These are phyloP conservation scores for Enterocytospora artemiae DNA, from an alignment of 371 early-diverging fungal species.

Conservation along the genomic window DNA sequence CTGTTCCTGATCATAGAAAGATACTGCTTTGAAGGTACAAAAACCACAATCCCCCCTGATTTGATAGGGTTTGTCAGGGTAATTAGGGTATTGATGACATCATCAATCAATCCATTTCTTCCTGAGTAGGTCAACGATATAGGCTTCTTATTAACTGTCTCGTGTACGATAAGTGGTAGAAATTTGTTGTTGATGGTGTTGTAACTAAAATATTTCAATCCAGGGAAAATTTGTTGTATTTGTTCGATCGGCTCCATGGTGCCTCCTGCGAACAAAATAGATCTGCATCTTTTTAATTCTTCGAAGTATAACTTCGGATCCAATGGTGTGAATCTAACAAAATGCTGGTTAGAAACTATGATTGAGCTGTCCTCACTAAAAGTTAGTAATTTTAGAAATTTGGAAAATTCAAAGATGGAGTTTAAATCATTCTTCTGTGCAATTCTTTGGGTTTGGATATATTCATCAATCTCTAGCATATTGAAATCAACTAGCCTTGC, in stretches of 20 bases:
- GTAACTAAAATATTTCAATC: slow-evolving; percentile 21
- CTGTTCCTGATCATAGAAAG: slow-evolving; percentile 34
- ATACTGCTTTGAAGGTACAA: slow-evolving; percentile 56
- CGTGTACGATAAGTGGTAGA: slow-evolving; percentile 61
- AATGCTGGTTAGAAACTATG: slow-evolving; percentile 21
- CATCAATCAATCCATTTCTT: slow-evolving; percentile 51
- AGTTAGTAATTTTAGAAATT: slow-evolving; percentile 46
- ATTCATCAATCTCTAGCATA: slow-evolving; percentile 50
- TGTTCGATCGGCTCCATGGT: slow-evolving; percentile 72
- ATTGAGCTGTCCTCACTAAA: slow-evolving; percentile 40
- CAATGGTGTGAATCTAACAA: slow-evolving; percentile 62
- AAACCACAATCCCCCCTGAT: slow-evolving; percentile 53
- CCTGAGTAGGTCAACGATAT: slow-evolving; percentile 66
- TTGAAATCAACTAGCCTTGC: slow-evolving; percentile 44
- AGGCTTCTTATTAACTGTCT: slow-evolving; percentile 62
- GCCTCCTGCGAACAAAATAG: slow-evolving; percentile 80
- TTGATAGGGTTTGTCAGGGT: slow-evolving; percentile 27
- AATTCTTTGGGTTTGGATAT: slow-evolving; percentile 24
- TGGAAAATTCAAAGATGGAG: slow-evolving; percentile 26
- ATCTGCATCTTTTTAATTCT: slow-evolving; percentile 68
- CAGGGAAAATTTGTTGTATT: slow-evolving; percentile 15
- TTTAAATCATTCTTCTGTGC: slow-evolving; percentile 26
- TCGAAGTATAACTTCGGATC: slow-evolving; percentile 72
- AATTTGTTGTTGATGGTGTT: slow-evolving; percentile 44
- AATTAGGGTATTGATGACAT: slow-evolving; percentile 22